phyloP scores from a whole-genome alignment of 2,329 filamentous ascomycete genomes.

The Alternaria ethzedia region DNA sequence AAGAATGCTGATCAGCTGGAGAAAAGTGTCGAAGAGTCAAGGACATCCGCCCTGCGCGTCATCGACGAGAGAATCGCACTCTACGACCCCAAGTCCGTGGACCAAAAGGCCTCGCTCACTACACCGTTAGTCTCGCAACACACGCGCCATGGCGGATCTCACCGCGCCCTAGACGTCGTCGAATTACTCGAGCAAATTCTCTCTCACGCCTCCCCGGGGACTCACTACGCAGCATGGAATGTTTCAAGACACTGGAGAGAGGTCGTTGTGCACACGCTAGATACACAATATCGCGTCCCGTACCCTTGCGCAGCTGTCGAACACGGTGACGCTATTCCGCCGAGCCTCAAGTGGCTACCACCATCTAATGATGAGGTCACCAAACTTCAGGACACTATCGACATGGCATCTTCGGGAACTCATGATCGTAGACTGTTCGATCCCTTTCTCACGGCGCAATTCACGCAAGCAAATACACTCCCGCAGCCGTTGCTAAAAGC shows the following conservation, averaged over 20 bases:
- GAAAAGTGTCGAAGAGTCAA: neutral
- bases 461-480: neutral
- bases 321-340: neutral
- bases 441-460: neutral
- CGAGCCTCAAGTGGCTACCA: rapidly evolving
- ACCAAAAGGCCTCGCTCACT: rapidly evolving
- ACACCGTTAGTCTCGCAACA: neutral
- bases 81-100: neutral
- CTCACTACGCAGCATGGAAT: neutral
- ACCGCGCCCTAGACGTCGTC: neutral
- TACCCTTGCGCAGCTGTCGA: neutral
- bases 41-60: neutral
- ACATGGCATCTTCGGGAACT: too few relatives aligned
- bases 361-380: neutral
- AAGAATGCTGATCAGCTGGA: neutral
- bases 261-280: neutral
- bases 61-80: neutral
- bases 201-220: neutral
- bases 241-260: neutral
- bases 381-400: too few relatives aligned
- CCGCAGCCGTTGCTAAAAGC: rapidly evolving
- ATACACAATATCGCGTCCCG: neutral
- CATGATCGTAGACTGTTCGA: too few relatives aligned
- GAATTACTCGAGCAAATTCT: neutral
- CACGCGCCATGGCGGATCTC: rapidly evolving